Conservation (phyloP, 306 rosid genomes). For the Rosa persica region DNA sequence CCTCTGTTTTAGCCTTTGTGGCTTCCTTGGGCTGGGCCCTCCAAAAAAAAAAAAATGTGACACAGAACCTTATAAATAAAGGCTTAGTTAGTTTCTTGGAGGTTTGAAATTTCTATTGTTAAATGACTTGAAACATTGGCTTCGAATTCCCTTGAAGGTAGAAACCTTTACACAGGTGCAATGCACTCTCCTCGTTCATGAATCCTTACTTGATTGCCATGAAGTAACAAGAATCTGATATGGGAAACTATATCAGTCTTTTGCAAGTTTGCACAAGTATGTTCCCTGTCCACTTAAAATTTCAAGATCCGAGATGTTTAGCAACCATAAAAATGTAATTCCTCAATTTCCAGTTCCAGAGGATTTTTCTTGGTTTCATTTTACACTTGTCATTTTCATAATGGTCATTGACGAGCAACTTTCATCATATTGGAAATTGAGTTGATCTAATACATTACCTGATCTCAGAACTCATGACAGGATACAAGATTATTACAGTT, state of each 20-base stretch:
- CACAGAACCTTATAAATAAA: background rate
- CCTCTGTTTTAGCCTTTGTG: no score
- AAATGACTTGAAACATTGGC: background rate
- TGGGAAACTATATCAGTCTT: background rate
- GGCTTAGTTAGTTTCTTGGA: background rate
- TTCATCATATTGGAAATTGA: conserved; percentile 2
- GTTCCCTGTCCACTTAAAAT: background rate
- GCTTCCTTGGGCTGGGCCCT: no score
- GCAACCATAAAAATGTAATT: no score
- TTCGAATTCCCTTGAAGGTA: background rate
- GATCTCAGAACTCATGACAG: background rate
- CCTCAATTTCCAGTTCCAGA: conserved; percentile 3
- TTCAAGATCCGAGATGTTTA: conserved; percentile 12
- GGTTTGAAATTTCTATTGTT: background rate
- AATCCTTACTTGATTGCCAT: background rate
- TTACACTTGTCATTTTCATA: background rate
- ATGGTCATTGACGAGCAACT: background rate
- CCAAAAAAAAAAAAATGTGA: background rate
- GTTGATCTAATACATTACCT: background rate
- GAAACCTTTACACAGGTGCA: background rate
- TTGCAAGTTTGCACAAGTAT: conserved; percentile 2
- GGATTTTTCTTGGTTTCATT: background rate
- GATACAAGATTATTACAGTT: background rate
- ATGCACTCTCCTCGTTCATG: background rate
- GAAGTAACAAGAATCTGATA: background rate